Evolutionary conservation across 108 stramenopile species (phyloP).

Genomic region (Discostella stelligeroides): DNA sequence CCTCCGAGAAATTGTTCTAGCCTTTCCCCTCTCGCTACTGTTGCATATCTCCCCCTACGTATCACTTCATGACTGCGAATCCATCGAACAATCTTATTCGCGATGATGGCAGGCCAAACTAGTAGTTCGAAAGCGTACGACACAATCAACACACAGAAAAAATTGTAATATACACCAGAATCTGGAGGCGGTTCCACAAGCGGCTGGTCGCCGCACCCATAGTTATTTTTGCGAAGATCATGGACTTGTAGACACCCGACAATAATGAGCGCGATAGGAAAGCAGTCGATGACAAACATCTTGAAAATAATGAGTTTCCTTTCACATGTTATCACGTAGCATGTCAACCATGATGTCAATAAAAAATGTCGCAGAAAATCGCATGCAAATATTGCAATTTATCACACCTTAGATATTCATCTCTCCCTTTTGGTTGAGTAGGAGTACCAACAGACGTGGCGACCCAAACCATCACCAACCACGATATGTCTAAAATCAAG

Average conservation of each 20-base stretch:
- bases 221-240: conserved; percentile 21
- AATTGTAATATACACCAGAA: not conserved
- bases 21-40: conserved; percentile 25
- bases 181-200: conserved; percentile 11
- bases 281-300: conserved; percentile 25
- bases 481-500: conserved; percentile 20
- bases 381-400: too few species aligned
- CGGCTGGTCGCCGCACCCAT: conserved; percentile 29
- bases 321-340: not conserved
- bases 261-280: conserved; percentile 15
- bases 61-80: conserved; percentile 9
- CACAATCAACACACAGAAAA: conserved; percentile 32
- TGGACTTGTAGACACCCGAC: conserved; percentile 8
- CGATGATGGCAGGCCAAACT: conserved; percentile 29
- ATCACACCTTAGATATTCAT: conserved; percentile 24
- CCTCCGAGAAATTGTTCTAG: conserved; percentile 36
- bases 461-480: conserved; percentile 26
- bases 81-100: conserved; percentile 18
- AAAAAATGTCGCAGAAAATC: not conserved
- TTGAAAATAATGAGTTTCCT: conserved; percentile 31
- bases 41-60: conserved; percentile 12
- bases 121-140: conserved; percentile 41
- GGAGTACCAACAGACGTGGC: conserved; percentile 32
- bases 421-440: conserved; percentile 28
- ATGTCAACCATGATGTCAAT: not conserved